A percentile compares a stretch with the other conserved stretches of the same genome.
Conservation (phyloP, 2,329 filamentous ascomycete genomes). For the Colletotrichum viniferum region DNA sequence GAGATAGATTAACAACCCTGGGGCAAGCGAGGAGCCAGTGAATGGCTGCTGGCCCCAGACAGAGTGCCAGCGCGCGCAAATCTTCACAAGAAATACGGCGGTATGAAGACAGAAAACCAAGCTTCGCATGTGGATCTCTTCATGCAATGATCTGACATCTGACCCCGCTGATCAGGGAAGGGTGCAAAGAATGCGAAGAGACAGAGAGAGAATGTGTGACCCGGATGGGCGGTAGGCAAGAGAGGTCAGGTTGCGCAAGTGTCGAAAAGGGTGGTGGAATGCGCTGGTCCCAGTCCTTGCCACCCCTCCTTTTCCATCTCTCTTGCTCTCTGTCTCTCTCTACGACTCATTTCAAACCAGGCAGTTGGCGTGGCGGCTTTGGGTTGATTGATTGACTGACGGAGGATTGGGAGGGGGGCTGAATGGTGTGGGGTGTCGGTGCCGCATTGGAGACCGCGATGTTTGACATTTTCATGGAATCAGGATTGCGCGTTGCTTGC, state of each 20-base stretch:
- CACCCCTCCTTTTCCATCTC: background rate
- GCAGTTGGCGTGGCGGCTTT: background rate
- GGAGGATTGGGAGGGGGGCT: background rate
- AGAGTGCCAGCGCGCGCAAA: background rate
- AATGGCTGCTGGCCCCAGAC: background rate
- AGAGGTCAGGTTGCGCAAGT: background rate
- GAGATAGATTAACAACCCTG: background rate
- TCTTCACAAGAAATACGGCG: background rate
- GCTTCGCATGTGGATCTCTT: constrained; percentile 11
- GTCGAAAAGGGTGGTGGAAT: background rate
- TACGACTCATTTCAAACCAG: background rate
- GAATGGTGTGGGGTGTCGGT: background rate
- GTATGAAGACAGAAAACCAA: background rate
- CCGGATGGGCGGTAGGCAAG: background rate
- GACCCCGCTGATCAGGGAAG: constrained; percentile 2
- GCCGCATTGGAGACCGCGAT: background rate
- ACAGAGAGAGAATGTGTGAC: background rate
- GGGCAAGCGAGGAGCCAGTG: background rate
- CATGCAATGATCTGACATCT: constrained; percentile 19
- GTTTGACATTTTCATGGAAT: background rate
- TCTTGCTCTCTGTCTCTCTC: background rate
- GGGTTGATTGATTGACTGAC: background rate
- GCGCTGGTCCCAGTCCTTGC: background rate
- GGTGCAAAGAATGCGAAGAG: background rate
- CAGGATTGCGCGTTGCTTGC: background rate